These are phyloP conservation scores for Arthrinium phaeospermum DNA, from an alignment of 2,329 filamentous ascomycete genomes.

Conservation along the genomic window DNA sequence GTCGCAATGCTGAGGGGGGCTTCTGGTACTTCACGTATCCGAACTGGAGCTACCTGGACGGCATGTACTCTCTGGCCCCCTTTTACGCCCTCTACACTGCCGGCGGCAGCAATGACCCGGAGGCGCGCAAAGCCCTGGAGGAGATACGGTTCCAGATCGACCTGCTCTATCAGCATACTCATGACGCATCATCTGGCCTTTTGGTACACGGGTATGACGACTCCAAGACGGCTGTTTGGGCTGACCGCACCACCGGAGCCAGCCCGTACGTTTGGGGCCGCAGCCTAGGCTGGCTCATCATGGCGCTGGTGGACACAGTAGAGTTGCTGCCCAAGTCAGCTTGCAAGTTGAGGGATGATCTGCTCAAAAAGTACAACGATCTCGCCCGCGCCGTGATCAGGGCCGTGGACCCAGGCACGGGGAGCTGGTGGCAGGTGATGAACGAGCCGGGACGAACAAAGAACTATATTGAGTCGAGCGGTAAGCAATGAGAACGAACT, in stretches of 20 bases:
- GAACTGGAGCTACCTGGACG: slow-evolving; percentile 59
- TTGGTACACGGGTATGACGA: slow-evolving; percentile 45
- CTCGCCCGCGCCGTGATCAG: slow-evolving; percentile 33
- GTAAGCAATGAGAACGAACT: neutral
- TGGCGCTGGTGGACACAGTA: slow-evolving; percentile 44
- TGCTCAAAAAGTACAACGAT: slow-evolving; percentile 31
- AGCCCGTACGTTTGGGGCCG: slow-evolving; percentile 45
- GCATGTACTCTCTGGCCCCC: slow-evolving; percentile 55
- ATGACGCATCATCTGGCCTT: slow-evolving; percentile 34
- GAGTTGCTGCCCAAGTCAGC: slow-evolving; percentile 32
- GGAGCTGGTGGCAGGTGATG: slow-evolving; percentile 47
- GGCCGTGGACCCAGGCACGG: slow-evolving; percentile 36
- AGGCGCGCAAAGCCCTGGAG: slow-evolving; percentile 26
- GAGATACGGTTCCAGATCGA: slow-evolving; percentile 39
- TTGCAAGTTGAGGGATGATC: slow-evolving; percentile 19
- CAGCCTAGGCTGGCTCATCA: slow-evolving; percentile 45
- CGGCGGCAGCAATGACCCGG: neutral
- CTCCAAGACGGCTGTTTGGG: slow-evolving; percentile 41
- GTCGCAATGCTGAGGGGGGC: slow-evolving; percentile 41
- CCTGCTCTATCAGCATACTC: slow-evolving; percentile 35
- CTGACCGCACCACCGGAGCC: slow-evolving; percentile 40
- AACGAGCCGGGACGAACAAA: slow-evolving; percentile 30
- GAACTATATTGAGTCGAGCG: slow-evolving; percentile 40
- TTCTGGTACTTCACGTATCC: slow-evolving; percentile 51
- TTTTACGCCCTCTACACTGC: slow-evolving; percentile 42